phyloP scores from a whole-genome alignment of 2,329 filamentous ascomycete species.

The Beauveria scarabaeidicola region DNA sequence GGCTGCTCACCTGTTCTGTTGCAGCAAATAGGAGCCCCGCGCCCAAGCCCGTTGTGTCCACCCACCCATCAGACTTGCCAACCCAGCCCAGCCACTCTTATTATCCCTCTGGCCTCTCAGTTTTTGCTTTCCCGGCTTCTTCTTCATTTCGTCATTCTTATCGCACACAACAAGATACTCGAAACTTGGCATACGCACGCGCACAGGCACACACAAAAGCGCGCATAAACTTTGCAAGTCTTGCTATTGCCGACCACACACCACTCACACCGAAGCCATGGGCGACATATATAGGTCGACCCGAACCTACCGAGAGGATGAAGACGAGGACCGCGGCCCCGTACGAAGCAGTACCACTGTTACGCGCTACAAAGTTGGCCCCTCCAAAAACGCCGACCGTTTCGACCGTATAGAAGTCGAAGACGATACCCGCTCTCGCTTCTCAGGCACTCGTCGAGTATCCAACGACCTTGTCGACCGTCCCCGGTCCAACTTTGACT shows the following conservation, averaged over 20 bases:
- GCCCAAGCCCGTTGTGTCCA: conserved; percentile 13
- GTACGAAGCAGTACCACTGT: conserved; percentile 38
- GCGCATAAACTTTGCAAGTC: no score
- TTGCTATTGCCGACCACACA: background rate
- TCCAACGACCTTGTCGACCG: conserved; percentile 36
- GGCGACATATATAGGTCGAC: conserved; percentile 26
- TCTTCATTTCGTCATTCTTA: background rate
- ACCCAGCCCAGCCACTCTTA: conserved; percentile 14
- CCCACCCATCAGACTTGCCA: conserved; percentile 17
- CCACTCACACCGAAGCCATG: conserved; percentile 16
- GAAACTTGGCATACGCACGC: background rate
- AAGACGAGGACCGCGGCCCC: conserved; percentile 32
- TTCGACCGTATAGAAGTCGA: conserved; percentile 36
- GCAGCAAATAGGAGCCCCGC: conserved; percentile 6
- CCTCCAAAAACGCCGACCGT: conserved; percentile 30
- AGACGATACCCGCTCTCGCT: conserved; percentile 37
- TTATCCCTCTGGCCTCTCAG: background rate
- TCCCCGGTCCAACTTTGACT: conserved; percentile 43
- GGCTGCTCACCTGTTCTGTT: conserved; percentile 6
- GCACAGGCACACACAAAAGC: background rate
- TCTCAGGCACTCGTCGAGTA: conserved; percentile 29
- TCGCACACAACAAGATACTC: background rate
- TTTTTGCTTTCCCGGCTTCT: background rate
- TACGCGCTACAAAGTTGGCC: conserved; percentile 42
- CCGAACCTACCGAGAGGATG: conserved; percentile 26